These are phyloP conservation scores for Adansonia gregorii DNA, from an alignment of 441 rosid genomes.

Conservation along the genomic window DNA sequence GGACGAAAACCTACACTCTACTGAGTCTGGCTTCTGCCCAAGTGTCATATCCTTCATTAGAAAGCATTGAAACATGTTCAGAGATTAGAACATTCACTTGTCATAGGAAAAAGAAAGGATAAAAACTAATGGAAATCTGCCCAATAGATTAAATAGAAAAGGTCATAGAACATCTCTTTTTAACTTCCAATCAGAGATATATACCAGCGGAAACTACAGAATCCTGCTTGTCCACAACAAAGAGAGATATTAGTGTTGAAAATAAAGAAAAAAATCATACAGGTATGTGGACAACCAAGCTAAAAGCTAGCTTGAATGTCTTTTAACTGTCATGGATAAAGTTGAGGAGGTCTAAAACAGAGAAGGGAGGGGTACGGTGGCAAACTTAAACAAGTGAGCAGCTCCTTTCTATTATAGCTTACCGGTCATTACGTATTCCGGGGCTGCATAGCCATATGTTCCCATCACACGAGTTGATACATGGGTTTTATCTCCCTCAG, in stretches of 20 bases:
- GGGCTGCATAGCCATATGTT: conserved; percentile 90
- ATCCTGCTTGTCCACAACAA: too few species aligned
- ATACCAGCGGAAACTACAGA: too few species aligned
- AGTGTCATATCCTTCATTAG: background rate
- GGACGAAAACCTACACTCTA: background rate
- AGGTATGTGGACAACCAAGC: background rate
- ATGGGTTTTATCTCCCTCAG: conserved; percentile 90
- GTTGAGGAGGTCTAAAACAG: too few species aligned
- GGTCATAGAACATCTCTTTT: background rate
- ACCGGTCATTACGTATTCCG: conserved; percentile 95
- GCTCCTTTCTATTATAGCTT: conserved; percentile 27
- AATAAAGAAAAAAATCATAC: background rate
- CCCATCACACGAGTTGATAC: conserved; percentile 96
- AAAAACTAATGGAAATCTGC: background rate
- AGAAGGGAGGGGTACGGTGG: too few species aligned
- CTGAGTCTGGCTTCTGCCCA: background rate
- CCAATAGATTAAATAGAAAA: background rate
- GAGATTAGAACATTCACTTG: background rate
- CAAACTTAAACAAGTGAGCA: too few species aligned
- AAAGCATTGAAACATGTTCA: background rate
- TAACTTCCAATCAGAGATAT: too few species aligned
- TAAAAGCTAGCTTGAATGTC: background rate
- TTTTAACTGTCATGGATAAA: background rate
- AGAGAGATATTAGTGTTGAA: background rate
- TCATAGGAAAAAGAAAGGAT: background rate